Evolutionary conservation across 2,329 filamentous ascomycete species (phyloP).

Genomic region (Diaporthe sp.): DNA sequence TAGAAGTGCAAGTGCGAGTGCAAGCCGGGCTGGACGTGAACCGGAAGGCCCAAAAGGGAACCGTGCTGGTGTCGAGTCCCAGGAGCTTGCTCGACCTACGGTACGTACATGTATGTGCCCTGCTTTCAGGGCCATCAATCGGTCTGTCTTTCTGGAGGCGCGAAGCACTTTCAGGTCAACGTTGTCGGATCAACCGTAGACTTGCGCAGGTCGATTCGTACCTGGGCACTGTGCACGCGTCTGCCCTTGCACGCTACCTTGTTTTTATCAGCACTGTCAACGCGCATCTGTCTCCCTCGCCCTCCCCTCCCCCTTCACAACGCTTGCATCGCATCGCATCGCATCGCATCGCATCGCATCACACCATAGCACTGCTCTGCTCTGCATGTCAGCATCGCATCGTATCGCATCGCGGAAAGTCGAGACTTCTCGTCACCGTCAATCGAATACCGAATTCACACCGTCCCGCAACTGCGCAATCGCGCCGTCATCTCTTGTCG

Average conservation of each 20-base stretch:
- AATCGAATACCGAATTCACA: background rate
- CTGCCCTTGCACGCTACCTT: background rate
- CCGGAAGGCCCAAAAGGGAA: background rate
- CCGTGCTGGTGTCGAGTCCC: background rate
- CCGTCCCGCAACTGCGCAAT: background rate
- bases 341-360: background rate
- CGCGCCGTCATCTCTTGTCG: background rate
- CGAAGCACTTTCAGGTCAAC: background rate
- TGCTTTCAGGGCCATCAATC: background rate
- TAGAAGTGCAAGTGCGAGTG: background rate
- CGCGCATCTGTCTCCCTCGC: background rate
- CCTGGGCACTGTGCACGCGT: background rate
- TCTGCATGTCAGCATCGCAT: background rate
- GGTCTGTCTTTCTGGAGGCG: background rate
- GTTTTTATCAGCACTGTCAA: slow-evolving; percentile 3
- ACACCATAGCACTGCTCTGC: background rate
- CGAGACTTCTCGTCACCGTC: background rate
- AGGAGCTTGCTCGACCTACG: slow-evolving; percentile 22
- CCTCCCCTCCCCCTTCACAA: background rate
- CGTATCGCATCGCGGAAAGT: background rate
- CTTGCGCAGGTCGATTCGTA: slow-evolving; percentile 1
- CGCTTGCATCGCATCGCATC: background rate
- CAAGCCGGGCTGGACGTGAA: background rate
- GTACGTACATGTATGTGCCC: slow-evolving; percentile 17
- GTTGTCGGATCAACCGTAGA: background rate